A percentile compares a stretch with the other conserved stretches of the same genome.
Conservation (phyloP, 192 early-diverging fungal genomes). For the Piromyces finnis region DNA sequence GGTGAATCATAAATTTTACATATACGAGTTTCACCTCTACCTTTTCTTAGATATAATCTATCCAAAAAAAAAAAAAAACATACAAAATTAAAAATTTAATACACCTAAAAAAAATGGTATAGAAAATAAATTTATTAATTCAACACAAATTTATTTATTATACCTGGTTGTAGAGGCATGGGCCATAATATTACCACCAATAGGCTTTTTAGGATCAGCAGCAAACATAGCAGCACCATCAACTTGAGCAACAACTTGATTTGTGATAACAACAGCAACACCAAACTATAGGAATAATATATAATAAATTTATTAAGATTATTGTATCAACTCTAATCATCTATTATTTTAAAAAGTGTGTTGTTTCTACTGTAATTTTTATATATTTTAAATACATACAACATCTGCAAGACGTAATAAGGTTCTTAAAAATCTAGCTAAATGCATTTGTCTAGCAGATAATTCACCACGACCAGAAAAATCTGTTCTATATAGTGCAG, state of each 20-base stretch:
- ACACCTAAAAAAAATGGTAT: too few relatives aligned
- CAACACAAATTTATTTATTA: background rate
- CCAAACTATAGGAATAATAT: slow-evolving; percentile 48
- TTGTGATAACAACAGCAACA: slow-evolving; percentile 91
- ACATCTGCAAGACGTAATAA: slow-evolving; percentile 82
- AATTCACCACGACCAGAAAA: slow-evolving; percentile 89
- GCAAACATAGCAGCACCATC: slow-evolving; percentile 85
- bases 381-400: slow-evolving; percentile 20
- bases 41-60: slow-evolving; percentile 79
- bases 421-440: slow-evolving; percentile 73
- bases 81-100: background rate
- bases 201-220: slow-evolving; percentile 83
- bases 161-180: slow-evolving; percentile 94
- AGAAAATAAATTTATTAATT: too few relatives aligned
- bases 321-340: too few relatives aligned
- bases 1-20: slow-evolving; percentile 98
- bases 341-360: too few relatives aligned
- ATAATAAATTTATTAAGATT: background rate
- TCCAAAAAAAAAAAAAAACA: background rate
- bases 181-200: slow-evolving; percentile 95
- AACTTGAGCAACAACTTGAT: slow-evolving; percentile 90
- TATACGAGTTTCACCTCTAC: slow-evolving; percentile 70
- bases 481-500: slow-evolving; percentile 89
- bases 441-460: slow-evolving; percentile 82
- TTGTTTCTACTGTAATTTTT: too few relatives aligned